These are phyloP conservation scores for Termitomyces sp. DNA, from an alignment of 1,284 basidiomycete genomes.

Conservation along the genomic window DNA sequence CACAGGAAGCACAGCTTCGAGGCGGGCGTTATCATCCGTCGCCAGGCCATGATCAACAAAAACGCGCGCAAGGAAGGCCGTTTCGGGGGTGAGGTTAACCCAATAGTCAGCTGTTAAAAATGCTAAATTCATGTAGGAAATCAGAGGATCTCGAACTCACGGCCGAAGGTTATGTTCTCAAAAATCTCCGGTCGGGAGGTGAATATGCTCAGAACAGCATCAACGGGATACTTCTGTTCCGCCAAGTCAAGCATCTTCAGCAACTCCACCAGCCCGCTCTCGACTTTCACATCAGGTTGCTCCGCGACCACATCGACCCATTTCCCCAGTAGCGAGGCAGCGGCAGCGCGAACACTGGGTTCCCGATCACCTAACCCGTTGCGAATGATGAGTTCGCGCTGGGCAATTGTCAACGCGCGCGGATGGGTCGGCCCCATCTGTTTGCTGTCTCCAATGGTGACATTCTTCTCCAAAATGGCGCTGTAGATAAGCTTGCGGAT, in stretches of 20 bases:
- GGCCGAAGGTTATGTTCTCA: constrained; percentile 65
- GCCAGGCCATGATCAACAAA: constrained; percentile 78
- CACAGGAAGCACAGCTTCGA: constrained; percentile 71
- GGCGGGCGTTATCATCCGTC: constrained; percentile 62
- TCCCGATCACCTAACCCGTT: constrained; percentile 90
- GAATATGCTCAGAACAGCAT: constrained; percentile 37
- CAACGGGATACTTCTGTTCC: constrained; percentile 32
- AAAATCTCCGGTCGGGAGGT: constrained; percentile 32
- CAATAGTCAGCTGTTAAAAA: constrained; percentile 61
- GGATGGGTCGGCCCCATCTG: constrained; percentile 54
- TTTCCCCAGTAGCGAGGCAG: constrained; percentile 63
- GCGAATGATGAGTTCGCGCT: constrained; percentile 73
- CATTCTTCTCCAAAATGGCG: constrained; percentile 51
- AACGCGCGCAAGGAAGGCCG: constrained; percentile 78
- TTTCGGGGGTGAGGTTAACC: constrained; percentile 69
- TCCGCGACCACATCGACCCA: constrained; percentile 61
- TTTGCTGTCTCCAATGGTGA: constrained; percentile 19
- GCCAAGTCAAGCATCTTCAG: constrained; percentile 36
- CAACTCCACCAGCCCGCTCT: constrained; percentile 31
- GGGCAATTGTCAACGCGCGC: constrained; percentile 59
- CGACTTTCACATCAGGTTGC: constrained; percentile 18
- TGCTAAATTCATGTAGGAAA: background rate
- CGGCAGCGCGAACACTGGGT: constrained; percentile 67
- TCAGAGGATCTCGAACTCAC: constrained; percentile 35
- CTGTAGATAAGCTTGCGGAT: constrained; percentile 81